A percentile compares a stretch with the other conserved stretches of the same genome.
phyloP scores from a whole-genome alignment of 495 filamentous ascomycete genomes.

The Trichoderma gamsii region DNA sequence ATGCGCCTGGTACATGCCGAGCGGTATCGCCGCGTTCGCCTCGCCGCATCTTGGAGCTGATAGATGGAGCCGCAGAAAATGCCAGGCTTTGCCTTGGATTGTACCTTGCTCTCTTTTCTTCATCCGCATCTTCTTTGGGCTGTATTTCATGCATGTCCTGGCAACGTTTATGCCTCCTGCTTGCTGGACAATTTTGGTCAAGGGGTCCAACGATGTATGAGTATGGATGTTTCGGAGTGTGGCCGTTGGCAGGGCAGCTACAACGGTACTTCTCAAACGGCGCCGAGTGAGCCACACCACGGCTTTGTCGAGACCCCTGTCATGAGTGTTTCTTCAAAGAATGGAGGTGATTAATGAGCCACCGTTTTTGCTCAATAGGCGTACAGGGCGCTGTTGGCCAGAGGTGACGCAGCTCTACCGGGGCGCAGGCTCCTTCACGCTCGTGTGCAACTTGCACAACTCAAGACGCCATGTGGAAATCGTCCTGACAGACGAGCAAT shows the following conservation, averaged over 20 bases:
- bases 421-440: neutral
- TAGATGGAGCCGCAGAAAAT: constrained; percentile 11
- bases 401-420: no score
- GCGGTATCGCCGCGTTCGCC: constrained; percentile 11
- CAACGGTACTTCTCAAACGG: no score
- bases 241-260: no score
- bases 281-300: no score
- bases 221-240: neutral
- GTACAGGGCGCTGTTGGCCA: no score
- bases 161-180: neutral
- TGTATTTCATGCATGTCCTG: neutral
- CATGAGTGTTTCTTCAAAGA: no score
- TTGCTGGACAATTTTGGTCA: neutral
- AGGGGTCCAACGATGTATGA: neutral
- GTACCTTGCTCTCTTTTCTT: neutral
- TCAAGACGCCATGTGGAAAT: neutral
- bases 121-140: neutral
- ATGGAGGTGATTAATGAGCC: no score
- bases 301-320: no score
- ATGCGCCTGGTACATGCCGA: constrained; percentile 1
- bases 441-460: neutral
- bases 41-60: constrained; percentile 14
- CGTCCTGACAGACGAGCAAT: neutral
- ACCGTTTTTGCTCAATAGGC: no score
- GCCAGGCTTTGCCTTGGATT: neutral